Evolutionary conservation across 139 green algal genomes (phyloP).

Genomic region (Tetradesmus lagerheimii): DNA sequence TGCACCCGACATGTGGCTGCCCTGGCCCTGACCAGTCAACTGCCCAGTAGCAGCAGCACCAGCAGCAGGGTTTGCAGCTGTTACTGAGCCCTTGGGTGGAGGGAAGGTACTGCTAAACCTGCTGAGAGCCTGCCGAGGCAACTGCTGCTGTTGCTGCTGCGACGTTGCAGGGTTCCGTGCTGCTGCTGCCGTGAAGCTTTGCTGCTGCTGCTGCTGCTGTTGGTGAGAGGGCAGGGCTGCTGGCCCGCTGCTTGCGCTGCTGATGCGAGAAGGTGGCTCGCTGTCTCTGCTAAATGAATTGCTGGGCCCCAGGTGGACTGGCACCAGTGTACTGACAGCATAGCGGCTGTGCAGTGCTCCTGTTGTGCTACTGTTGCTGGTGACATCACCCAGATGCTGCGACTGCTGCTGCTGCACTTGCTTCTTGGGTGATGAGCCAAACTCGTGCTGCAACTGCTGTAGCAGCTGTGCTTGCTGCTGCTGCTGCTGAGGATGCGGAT

Average conservation of each 20-base stretch:
- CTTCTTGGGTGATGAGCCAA: neutral
- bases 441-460: neutral
- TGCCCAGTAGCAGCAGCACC: neutral
- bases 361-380: neutral
- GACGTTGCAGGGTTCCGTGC: neutral
- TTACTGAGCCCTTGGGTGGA: neutral
- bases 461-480: neutral
- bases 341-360: neutral
- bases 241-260: neutral
- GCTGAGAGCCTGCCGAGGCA: neutral
- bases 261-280: neutral
- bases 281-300: neutral
- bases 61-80: neutral
- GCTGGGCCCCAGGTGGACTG: neutral
- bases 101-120: neutral
- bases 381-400: neutral
- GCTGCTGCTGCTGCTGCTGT: neutral
- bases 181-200: neutral
- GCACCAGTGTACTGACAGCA: neutral
- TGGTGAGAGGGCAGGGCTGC: neutral
- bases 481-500: neutral
- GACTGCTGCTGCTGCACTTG: neutral
- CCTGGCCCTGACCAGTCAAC: neutral
- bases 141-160: constrained; percentile 16
- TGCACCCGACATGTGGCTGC: neutral